A percentile compares a stretch with the other conserved stretches of the same genome.
Conservation (phyloP, 139 green algal species). For the Coelastrella sp. region DNA sequence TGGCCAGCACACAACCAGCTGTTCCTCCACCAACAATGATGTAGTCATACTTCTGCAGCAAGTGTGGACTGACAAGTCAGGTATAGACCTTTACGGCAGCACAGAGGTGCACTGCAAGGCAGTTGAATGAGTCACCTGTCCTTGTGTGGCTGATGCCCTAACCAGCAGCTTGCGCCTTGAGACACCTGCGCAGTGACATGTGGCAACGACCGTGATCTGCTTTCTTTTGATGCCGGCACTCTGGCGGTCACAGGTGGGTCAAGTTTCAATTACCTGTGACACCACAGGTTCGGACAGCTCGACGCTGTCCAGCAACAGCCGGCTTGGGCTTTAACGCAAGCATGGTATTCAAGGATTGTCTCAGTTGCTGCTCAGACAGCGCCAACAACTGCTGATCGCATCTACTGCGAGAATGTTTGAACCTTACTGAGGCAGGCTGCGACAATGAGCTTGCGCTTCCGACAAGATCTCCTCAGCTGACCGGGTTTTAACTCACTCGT, state of each 20-base stretch:
- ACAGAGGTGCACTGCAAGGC: background rate
- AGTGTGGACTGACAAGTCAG: background rate
- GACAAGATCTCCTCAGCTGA: too few relatives aligned
- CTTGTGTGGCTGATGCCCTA: background rate
- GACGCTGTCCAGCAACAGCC: background rate
- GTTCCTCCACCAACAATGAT: constrained; percentile 93
- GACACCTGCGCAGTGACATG: background rate
- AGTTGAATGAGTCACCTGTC: background rate
- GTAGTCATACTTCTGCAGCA: constrained; percentile 83
- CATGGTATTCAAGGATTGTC: background rate
- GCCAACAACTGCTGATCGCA: too few relatives aligned
- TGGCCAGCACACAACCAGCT: constrained; percentile 91
- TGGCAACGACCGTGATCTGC: background rate
- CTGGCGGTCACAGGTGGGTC: background rate
- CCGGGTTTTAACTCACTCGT: too few relatives aligned
- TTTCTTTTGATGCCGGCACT: background rate
- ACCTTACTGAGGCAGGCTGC: too few relatives aligned
- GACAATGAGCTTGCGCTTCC: too few relatives aligned
- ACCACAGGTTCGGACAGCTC: background rate
- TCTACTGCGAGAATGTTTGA: too few relatives aligned
- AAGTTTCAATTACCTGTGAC: background rate
- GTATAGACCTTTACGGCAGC: background rate
- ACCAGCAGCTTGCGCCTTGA: background rate
- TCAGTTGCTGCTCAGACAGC: background rate
- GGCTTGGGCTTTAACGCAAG: background rate